Conservation (phyloP, 2,329 filamentous ascomycete genomes). For the Monosporascus sp. region DNA sequence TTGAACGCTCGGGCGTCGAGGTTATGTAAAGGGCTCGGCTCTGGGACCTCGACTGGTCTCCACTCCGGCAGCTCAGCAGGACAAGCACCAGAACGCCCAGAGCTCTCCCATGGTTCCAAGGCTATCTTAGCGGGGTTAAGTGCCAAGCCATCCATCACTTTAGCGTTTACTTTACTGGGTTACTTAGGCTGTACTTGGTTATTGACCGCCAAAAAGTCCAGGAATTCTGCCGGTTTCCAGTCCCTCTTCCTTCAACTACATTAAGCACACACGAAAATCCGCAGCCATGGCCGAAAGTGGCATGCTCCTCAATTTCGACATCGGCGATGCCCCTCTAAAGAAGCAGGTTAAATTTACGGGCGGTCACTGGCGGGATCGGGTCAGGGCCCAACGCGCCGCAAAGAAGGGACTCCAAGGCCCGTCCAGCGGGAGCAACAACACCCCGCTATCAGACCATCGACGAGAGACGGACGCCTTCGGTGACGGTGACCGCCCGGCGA, state of each 20-base stretch:
- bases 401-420: conserved; percentile 26
- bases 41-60: no score
- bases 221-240: conserved; percentile 20
- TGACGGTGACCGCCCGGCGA: conserved; percentile 32
- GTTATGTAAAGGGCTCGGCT: no score
- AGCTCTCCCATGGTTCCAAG: background rate
- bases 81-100: no score
- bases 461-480: conserved; percentile 15
- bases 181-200: background rate
- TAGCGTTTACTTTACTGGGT: background rate
- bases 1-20: no score
- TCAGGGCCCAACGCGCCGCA: conserved; percentile 66
- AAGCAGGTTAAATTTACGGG: conserved; percentile 69
- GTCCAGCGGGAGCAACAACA: conserved; percentile 24
- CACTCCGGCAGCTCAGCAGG: no score
- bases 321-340: conserved; percentile 62
- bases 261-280: background rate
- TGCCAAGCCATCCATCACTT: background rate
- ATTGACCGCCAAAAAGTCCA: conserved; percentile 25
- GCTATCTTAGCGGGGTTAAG: background rate
- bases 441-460: conserved; percentile 22
- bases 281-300: conserved; percentile 82
- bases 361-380: conserved; percentile 86
- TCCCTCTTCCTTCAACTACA: background rate
- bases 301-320: conserved; percentile 87